These are phyloP conservation scores for Erythrobasidium yunnanense DNA, from an alignment of 768 basidiomycete genomes.

Conservation along the genomic window DNA sequence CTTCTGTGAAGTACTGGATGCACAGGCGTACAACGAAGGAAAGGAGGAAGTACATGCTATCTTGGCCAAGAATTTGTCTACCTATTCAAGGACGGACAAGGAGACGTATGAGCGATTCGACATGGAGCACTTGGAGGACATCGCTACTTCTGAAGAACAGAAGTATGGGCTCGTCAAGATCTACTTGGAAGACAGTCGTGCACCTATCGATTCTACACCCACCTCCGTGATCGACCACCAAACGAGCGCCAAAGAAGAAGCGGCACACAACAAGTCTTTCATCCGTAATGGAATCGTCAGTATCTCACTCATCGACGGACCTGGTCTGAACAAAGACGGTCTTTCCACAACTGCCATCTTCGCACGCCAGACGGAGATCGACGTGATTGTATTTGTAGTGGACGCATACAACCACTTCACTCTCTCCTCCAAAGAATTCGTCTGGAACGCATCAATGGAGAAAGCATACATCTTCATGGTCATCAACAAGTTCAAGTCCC, in stretches of 20 bases:
- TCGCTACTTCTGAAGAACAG: constrained; percentile 63
- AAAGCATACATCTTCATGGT: constrained; percentile 98
- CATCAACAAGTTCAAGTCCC: constrained; percentile 94
- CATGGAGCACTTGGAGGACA: constrained; percentile 62
- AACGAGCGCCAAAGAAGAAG: constrained; percentile 1
- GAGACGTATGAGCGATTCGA: constrained; percentile 62
- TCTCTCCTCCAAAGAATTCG: constrained; percentile 84
- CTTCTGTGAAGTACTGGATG: constrained; percentile 93
- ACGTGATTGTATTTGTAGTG: constrained; percentile 95
- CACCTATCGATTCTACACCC: constrained; percentile 55
- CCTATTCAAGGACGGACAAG: constrained; percentile 61
- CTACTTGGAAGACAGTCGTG: constrained; percentile 71
- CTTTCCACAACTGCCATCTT: constrained; percentile 90
- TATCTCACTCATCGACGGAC: constrained; percentile 95
- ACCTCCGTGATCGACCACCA: not conserved
- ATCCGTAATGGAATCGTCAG: constrained; percentile 55
- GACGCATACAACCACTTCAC: constrained; percentile 99
- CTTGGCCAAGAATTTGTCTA: constrained; percentile 49
- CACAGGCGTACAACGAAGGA: constrained; percentile 59
- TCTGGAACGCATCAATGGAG: constrained; percentile 82
- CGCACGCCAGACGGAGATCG: constrained; percentile 91
- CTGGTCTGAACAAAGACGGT: constrained; percentile 90
- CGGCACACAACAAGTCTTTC: constrained; percentile 25
- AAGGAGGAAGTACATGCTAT: constrained; percentile 76
- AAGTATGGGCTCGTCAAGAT: constrained; percentile 68